Percentiles rank a stretch among this genome's conserved stretches.
Evolutionary conservation across 2,329 filamentous ascomycete species (phyloP).

Genomic region (Xylariaceae sp.): DNA sequence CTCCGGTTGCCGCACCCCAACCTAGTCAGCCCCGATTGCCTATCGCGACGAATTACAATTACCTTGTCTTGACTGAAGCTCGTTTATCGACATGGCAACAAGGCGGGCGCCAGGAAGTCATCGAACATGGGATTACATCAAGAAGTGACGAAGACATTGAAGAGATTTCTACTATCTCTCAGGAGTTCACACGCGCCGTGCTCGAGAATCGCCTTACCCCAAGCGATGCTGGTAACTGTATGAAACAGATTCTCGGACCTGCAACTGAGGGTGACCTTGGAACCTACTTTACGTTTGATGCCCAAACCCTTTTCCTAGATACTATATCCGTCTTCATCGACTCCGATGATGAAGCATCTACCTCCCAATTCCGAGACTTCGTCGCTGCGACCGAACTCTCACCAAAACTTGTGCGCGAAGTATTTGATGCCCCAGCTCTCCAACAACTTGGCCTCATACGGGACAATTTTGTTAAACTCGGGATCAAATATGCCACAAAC

Average conservation of each 20-base stretch:
- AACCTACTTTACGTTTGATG: constrained; percentile 59
- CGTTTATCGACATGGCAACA: constrained; percentile 71
- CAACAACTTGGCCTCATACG: constrained; percentile 80
- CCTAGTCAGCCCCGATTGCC: constrained; percentile 40
- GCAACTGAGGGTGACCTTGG: constrained; percentile 56
- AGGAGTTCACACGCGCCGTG: constrained; percentile 82
- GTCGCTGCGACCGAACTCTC: constrained; percentile 76
- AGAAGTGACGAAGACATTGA: constrained; percentile 71
- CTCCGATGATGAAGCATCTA: constrained; percentile 61
- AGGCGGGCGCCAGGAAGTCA: constrained; percentile 69
- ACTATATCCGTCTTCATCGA: constrained; percentile 81
- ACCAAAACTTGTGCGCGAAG: constrained; percentile 74
- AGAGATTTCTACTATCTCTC: constrained; percentile 75
- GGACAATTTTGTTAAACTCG: constrained; percentile 81
- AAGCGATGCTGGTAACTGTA: constrained; percentile 71
- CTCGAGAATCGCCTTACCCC: constrained; percentile 73
- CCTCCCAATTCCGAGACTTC: constrained; percentile 67
- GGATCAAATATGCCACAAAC: constrained; percentile 90
- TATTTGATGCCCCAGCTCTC: constrained; percentile 81
- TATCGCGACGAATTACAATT: constrained; percentile 65
- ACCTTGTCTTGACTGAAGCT: constrained; percentile 77
- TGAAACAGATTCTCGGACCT: constrained; percentile 75
- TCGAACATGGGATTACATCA: constrained; percentile 69
- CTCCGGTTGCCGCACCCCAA: constrained; percentile 35
- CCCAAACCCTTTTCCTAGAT: constrained; percentile 79